Evolutionary conservation across 2,329 filamentous ascomycete genomes (phyloP).

Genomic region (Pestalotiopsis sp.): DNA sequence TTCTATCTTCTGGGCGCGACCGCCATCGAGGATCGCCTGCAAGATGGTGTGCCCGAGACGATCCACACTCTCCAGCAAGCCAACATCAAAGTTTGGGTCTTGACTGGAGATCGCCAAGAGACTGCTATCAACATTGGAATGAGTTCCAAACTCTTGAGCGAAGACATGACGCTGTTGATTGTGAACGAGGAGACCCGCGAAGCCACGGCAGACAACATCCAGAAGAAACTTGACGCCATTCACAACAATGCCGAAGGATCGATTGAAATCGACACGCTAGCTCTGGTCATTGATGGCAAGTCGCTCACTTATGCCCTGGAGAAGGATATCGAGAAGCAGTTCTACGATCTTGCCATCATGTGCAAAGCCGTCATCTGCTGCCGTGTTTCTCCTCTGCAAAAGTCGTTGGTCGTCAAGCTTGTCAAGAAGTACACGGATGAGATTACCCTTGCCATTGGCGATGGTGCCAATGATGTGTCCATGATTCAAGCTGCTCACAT

Average conservation of each 20-base stretch:
- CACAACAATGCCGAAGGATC: constrained; percentile 76
- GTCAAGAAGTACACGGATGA: constrained; percentile 92
- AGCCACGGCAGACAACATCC: constrained; percentile 83
- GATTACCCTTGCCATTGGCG: constrained; percentile 92
- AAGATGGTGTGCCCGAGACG: constrained; percentile 96
- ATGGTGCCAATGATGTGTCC: constrained; percentile 98
- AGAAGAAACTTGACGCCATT: constrained; percentile 93
- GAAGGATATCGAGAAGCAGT: constrained; percentile 88
- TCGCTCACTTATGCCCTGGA: constrained; percentile 92
- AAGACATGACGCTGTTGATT: constrained; percentile 97
- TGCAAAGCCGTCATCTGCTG: constrained; percentile 99
- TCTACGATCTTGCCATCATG: constrained; percentile 89
- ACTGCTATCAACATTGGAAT: constrained; percentile 99
- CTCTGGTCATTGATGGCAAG: constrained; percentile 94
- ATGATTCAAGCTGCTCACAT: constrained; percentile 99
- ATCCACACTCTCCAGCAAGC: constrained; percentile 96
- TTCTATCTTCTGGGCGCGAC: constrained; percentile 91
- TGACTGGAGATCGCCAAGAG: constrained; percentile 96
- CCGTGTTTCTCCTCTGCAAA: constrained; percentile 95
- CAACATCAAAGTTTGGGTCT: constrained; percentile 97
- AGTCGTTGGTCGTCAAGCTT: constrained; percentile 95
- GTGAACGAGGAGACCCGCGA: constrained; percentile 85
- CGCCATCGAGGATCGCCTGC: constrained; percentile 93
- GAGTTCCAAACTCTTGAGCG: constrained; percentile 97
- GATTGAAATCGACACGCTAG: constrained; percentile 82